phyloP scores from a whole-genome alignment of 2,329 filamentous ascomycete genomes.

The Lachnellula suecica region DNA sequence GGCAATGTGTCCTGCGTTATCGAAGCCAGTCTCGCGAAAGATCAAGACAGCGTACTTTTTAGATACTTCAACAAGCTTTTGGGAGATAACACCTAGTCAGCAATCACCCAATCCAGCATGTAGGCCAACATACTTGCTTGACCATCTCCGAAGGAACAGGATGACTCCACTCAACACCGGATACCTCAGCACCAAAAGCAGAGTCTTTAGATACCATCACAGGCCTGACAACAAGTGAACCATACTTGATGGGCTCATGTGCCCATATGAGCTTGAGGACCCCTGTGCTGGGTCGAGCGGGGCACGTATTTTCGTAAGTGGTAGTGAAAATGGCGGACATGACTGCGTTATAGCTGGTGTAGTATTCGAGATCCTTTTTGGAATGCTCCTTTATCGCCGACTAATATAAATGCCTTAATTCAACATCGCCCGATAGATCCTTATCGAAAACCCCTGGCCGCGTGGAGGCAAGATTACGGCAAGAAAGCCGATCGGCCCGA shows the following conservation, averaged over 20 bases:
- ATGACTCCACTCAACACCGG: constrained; percentile 36
- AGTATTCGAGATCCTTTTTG: no score
- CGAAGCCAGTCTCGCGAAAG: constrained; percentile 48
- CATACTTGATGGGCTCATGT: not conserved
- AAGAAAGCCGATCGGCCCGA: no score
- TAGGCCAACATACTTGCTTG: constrained; percentile 29
- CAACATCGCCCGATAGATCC: no score
- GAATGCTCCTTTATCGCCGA: no score
- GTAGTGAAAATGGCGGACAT: not conserved
- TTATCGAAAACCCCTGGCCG: no score
- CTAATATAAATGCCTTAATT: no score
- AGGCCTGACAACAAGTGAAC: constrained; percentile 1
- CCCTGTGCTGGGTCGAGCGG: not conserved
- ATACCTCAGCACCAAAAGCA: constrained; percentile 37
- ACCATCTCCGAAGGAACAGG: constrained; percentile 33
- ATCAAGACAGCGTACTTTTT: constrained; percentile 48
- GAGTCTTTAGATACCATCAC: constrained; percentile 20
- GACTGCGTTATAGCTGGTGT: no score
- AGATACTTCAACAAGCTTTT: constrained; percentile 26
- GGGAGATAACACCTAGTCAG: no score
- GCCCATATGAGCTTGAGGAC: not conserved
- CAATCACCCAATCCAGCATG: no score
- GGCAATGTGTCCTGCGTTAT: constrained; percentile 48
- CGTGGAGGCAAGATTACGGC: no score
- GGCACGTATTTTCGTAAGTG: constrained; percentile 4